phyloP scores from a whole-genome alignment of 1,139 yeast species.

The Scheffersomyces lignicola region DNA sequence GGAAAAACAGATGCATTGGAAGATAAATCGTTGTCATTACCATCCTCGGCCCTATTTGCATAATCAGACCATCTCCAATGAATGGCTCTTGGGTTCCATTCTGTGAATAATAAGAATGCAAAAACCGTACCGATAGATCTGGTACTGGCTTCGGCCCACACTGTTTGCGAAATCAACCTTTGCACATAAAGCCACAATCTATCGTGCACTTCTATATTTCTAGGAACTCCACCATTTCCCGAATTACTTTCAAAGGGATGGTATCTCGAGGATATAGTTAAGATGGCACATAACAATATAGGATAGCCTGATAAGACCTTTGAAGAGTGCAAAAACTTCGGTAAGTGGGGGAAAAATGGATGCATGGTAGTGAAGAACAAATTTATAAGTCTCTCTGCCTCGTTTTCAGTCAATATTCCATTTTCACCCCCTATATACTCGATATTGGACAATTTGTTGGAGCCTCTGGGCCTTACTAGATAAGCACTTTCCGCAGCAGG shows the following conservation, averaged over 20 bases:
- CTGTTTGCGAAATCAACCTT: constrained; percentile 76
- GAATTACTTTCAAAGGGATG: constrained; percentile 51
- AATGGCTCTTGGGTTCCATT: constrained; percentile 94
- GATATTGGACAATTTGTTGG: constrained; percentile 53
- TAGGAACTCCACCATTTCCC: constrained; percentile 32
- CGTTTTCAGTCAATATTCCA: constrained; percentile 63
- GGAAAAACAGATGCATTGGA: not conserved
- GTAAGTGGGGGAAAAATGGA: constrained; percentile 88
- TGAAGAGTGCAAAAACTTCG: constrained; percentile 67
- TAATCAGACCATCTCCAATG: constrained; percentile 89
- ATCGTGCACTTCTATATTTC: constrained; percentile 69
- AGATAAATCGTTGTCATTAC: constrained; percentile 14
- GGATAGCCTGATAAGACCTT: constrained; percentile 75
- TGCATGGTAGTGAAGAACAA: constrained; percentile 78
- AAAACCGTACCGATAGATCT: constrained; percentile 83
- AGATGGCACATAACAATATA: constrained; percentile 71
- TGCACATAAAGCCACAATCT: constrained; percentile 84
- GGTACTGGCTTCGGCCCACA: constrained; percentile 93
- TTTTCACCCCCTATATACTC: constrained; percentile 62
- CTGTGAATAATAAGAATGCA: constrained; percentile 84
- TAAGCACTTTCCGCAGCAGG: constrained; percentile 48
- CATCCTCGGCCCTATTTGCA: constrained; percentile 61
- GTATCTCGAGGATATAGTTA: constrained; percentile 78
- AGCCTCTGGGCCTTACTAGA: constrained; percentile 52
- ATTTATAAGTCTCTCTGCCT: constrained; percentile 63